Evolutionary conservation across 148 eudicot species (phyloP).

Genomic region (Simmondsia chinensis): DNA sequence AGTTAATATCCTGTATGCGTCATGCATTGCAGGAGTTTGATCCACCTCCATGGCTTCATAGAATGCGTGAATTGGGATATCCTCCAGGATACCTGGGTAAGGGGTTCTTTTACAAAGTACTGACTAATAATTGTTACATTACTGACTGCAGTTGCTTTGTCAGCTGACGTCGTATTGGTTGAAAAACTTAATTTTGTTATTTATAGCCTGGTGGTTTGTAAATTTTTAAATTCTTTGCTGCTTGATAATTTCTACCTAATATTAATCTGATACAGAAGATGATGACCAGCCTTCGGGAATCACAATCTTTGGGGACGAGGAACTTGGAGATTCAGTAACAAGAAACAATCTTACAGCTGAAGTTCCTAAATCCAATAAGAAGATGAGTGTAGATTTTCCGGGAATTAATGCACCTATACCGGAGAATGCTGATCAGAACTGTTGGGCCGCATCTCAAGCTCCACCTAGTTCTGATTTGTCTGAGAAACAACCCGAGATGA

Average conservation of each 20-base stretch:
- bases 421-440: constrained; percentile 21
- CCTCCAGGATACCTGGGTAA: constrained; percentile 54
- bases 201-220: too few species aligned
- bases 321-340: constrained; percentile 1
- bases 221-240: neutral
- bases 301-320: constrained; percentile 23
- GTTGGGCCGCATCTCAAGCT: constrained; percentile 17
- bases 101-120: neutral
- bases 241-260: neutral
- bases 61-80: constrained; percentile 58
- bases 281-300: constrained; percentile 38
- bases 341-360: constrained; percentile 7
- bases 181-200: neutral
- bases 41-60: constrained; percentile 58
- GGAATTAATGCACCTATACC: constrained; percentile 36
- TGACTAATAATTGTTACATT: neutral
- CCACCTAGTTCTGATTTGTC: constrained; percentile 10
- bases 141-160: neutral
- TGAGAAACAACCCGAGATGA: neutral
- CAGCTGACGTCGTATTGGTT: neutral
- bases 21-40: constrained; percentile 34
- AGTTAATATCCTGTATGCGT: neutral
- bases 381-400: constrained; percentile 24
- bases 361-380: constrained; percentile 10
- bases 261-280: constrained; percentile 21